Evolutionary conservation across 2,329 filamentous ascomycete species (phyloP), one percentile per base, ranked within the genome.

Genomic region (Trichoderma afroharzianum): DNA sequence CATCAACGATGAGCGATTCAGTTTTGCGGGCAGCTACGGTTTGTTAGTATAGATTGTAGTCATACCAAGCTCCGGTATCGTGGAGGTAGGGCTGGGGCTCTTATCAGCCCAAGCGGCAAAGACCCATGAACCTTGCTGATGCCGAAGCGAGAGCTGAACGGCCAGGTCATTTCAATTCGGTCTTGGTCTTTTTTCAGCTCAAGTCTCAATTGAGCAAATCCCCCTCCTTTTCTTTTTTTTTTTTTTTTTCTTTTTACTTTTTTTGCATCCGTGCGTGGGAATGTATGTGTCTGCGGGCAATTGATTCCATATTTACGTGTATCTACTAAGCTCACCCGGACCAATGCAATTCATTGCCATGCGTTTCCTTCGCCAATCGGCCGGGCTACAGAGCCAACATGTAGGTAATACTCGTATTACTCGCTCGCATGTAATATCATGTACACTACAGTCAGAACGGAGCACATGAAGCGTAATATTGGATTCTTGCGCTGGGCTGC

Each of bases 51-150:
- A 2, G 47, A 24, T 53, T 12, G 21, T 53, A 53, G 47, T 53
- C 47, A 53, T 53, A 53, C 18, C 39, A 26, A 26, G 66, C 55
- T 68, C 55, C 55, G 66, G 57, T 59, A 33, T 68, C 64, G 66
- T 68, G 53, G 66, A 36, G 43, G 30, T 62, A 70, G 68, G 68
- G 68, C 59, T 70, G 68, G 59, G 68, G 68, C 68, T 70, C 68
- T 70, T 70, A 70, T 70, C 68, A 57, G 24, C n/a, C 28, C 36
- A 43, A 62, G n/a, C 28, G 66, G 21, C 26, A 47, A 67, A 30
- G 24, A 30, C 50, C 63, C 50, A 39, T 58, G 50, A 67, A 30
- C 63, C 63, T 57, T 28, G 63, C 21, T 12, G 32, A 39, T 58
- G 36, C 39, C 26, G 33, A 67, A 67, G 63, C 63, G 63, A 67